Evolutionary conservation across 495 filamentous ascomycete species (phyloP).

Genomic region (Neurospora terricola): DNA sequence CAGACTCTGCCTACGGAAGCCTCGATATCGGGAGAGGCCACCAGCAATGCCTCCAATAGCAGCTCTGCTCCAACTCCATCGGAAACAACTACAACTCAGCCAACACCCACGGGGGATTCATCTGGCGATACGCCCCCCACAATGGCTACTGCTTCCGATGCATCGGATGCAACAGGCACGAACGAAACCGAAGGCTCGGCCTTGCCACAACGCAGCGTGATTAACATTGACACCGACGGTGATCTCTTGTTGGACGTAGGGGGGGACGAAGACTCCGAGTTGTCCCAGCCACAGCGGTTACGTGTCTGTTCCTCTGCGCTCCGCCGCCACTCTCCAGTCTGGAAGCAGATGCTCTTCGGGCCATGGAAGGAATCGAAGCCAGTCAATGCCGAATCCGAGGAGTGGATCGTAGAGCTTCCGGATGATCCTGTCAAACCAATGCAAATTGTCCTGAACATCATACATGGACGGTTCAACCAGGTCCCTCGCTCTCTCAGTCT

Average conservation of each 20-base stretch:
- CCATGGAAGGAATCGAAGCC: constrained; percentile 18
- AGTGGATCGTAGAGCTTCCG: constrained; percentile 19
- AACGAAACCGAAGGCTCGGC: rapidly evolving
- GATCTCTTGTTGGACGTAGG: constrained; percentile 2
- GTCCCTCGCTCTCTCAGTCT: constrained; percentile 10
- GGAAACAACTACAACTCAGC: neutral
- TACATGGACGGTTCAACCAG: constrained; percentile 14
- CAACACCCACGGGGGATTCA: rapidly evolving
- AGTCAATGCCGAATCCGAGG: neutral
- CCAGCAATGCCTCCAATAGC: neutral
- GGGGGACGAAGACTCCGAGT: neutral
- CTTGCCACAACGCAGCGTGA: neutral
- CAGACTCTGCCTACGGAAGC: neutral
- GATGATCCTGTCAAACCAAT: constrained; percentile 6
- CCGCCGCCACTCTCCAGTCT: constrained; percentile 17
- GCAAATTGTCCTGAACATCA: constrained; percentile 13
- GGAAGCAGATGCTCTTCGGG: constrained; percentile 20
- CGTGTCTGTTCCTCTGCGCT: constrained; percentile 15
- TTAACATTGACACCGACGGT: neutral
- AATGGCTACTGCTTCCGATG: neutral
- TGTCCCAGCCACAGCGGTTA: neutral
- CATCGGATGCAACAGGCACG: neutral
- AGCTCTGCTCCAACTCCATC: neutral
- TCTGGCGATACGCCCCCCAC: neutral
- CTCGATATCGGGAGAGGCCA: neutral